These are phyloP conservation scores for Candida vaughaniae DNA, from an alignment of 805 yeast genomes.

Conservation along the genomic window DNA sequence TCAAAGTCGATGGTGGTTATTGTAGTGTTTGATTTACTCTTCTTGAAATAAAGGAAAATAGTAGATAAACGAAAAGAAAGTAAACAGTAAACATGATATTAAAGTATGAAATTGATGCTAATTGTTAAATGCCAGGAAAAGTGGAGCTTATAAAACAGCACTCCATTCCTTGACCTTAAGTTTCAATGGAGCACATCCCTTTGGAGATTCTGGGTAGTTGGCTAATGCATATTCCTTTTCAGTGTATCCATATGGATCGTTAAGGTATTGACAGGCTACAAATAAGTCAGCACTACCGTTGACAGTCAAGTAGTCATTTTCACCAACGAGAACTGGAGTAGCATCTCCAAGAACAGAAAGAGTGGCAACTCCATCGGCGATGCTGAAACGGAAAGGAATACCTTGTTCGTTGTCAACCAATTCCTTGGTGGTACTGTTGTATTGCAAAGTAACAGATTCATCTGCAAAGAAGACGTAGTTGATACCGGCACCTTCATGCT, in stretches of 20 bases:
- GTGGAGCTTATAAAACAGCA: neutral
- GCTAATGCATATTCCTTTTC: conserved; percentile 5
- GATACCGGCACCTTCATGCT: conserved; percentile 48
- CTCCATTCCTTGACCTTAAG: conserved; percentile 2
- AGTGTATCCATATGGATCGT: conserved; percentile 30
- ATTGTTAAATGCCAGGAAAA: too few relatives aligned
- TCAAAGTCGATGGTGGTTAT: conserved; percentile 47
- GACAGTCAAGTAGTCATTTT: conserved; percentile 16
- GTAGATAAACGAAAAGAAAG: too few relatives aligned
- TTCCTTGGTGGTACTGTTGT: conserved; percentile 1
- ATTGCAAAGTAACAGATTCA: conserved; percentile 12
- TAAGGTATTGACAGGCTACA: conserved; percentile 25
- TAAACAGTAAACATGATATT: too few relatives aligned
- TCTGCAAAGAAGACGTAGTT: conserved; percentile 35
- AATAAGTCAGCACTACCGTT: conserved; percentile 19
- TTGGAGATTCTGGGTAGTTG: conserved; percentile 2
- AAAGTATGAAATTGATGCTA: too few relatives aligned
- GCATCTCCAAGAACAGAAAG: conserved; percentile 6
- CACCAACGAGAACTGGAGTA: conserved; percentile 5
- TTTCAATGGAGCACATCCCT: conserved; percentile 3
- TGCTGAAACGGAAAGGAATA: conserved; percentile 7
- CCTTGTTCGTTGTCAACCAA: conserved; percentile 2
- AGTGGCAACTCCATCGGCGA: conserved; percentile 3
- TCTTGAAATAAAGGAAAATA: too few relatives aligned
- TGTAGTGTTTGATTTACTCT: too few relatives aligned